Evolutionary conservation across 805 yeast species (phyloP).

Genomic region (Metschnikowia dekortorum): DNA sequence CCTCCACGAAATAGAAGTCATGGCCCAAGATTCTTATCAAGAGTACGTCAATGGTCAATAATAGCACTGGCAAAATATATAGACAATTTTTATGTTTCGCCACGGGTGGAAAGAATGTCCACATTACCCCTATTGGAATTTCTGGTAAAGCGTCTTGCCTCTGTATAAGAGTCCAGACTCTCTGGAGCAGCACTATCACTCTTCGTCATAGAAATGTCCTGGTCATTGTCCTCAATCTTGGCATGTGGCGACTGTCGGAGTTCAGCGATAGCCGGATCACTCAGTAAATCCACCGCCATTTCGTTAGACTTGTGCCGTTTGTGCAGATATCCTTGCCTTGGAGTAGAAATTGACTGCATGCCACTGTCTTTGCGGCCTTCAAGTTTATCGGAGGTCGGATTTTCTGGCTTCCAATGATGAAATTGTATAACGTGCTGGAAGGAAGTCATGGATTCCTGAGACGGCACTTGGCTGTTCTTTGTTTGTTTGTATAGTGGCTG

Average conservation of each 20-base stretch:
- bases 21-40: constrained; percentile 16
- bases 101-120: neutral
- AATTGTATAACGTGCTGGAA: constrained; percentile 52
- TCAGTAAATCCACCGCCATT: constrained; percentile 27
- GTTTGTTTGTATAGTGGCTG: constrained; percentile 36
- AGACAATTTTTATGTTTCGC: neutral
- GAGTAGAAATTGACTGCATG: neutral
- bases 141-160: constrained; percentile 1
- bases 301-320: constrained; percentile 34
- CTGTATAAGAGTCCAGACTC: neutral
- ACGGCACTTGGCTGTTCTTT: constrained; percentile 27
- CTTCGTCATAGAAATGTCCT: constrained; percentile 16
- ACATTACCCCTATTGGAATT: neutral
- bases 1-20: constrained; percentile 15
- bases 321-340: constrained; percentile 18
- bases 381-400: constrained; percentile 15
- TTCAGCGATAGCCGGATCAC: constrained; percentile 3
- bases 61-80: neutral
- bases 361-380: constrained; percentile 5
- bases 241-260: neutral
- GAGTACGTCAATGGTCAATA: constrained; percentile 1
- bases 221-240: constrained; percentile 7
- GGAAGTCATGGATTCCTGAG: constrained; percentile 43
- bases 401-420: constrained; percentile 54
- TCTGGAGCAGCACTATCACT: constrained; percentile 6